Evolutionary conservation across 495 filamentous ascomycete species (phyloP), one percentile per base, ranked within the genome.

Genomic region (Daldinia decipiens): DNA sequence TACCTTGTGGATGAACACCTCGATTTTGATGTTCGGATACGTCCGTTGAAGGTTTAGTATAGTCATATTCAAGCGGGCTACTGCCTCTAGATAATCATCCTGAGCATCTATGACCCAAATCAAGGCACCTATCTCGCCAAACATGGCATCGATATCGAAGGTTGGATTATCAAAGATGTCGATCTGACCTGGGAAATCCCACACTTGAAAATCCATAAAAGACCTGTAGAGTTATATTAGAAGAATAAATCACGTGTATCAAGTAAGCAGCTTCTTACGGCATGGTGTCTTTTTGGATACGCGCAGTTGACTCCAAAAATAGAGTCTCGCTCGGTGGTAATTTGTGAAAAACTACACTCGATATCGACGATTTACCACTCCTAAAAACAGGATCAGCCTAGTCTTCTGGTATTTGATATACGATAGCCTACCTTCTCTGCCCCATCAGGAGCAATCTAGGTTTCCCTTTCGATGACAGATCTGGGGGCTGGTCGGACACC

Each of bases 91-190:
- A 75, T 98, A 98, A 68, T 98, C 95, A 74, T 99, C 95, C 76
- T 98, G 94, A 0, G 94, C 95, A 74, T 99, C 95, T 62, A 99
- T 95, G 53, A 99, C 94, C 96, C 96, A 99, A 63, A 99, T 95
- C 31, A 98, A 82, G 4, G 95, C 94, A 4, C 96, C 95, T 32
- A 96, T 90, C 75, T 94, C 93, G 54, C 92, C 91, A 79, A 99
- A 98, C 74, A 98, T 94, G 73, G 91, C 89, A 72, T 97, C 93
- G 32, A 93, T 88, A 78, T 99, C 96, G 69, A 97, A 93, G 5
- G 85, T 87, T 85, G 91, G 79, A 43, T 83, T 83, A 32, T 97
- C 92, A 56, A 93, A 87, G 66, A 94, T 93, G 78, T 97, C 91
- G 59, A 98, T 87, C 77, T 98, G 93, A 29, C 94, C 93, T 0